phyloP scores from a whole-genome alignment of 345 rosid genomes.

The Syzygium aqueum region DNA sequence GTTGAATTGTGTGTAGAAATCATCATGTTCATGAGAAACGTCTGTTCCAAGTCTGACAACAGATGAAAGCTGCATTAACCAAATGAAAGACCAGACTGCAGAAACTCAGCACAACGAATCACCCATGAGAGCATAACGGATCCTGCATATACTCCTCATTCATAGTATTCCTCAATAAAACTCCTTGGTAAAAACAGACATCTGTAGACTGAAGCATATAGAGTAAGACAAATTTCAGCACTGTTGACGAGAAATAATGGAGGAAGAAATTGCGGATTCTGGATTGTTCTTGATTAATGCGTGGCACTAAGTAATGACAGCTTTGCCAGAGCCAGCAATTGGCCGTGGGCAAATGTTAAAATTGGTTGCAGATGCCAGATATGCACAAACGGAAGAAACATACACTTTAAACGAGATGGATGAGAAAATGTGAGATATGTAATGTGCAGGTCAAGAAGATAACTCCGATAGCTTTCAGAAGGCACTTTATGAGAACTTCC shows the following conservation, averaged over 20 bases:
- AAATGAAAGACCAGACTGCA: background rate
- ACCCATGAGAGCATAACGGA: background rate
- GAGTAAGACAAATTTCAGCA: background rate
- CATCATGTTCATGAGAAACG: background rate
- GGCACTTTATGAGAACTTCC: too few relatives aligned
- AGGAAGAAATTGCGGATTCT: background rate
- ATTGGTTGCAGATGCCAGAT: conserved; percentile 55
- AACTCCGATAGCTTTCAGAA: too few relatives aligned
- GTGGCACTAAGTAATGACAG: background rate
- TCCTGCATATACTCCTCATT: background rate
- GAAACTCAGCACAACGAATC: background rate
- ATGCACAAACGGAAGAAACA: conserved; percentile 37
- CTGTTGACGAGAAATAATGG: background rate
- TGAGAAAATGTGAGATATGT: too few relatives aligned
- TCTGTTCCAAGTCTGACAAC: background rate
- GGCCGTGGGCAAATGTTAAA: conserved; percentile 57
- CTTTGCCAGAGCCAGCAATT: conserved; percentile 1
- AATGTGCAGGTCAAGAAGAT: too few relatives aligned
- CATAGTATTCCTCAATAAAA: background rate
- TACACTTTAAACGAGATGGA: too few relatives aligned
- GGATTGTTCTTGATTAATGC: background rate
- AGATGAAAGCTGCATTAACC: background rate
- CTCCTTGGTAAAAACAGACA: background rate
- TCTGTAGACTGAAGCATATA: background rate
- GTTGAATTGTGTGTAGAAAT: background rate